Base-by-base conservation (phyloP, 106 monocot species). In the Posidonia australis region DNA sequence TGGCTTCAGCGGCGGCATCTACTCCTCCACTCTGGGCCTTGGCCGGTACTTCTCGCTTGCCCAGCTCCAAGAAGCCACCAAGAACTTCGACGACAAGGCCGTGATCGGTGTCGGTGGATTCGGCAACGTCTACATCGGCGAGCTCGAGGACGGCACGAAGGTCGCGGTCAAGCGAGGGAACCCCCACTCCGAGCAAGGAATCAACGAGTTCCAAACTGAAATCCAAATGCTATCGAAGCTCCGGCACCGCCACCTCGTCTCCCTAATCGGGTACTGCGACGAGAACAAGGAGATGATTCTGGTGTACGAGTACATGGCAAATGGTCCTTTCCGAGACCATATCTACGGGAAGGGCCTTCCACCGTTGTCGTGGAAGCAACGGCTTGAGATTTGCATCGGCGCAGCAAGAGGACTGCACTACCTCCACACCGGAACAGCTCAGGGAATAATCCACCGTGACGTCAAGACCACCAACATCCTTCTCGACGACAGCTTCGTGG, bases 41-140 rank as follows among this genome's bases (percentile, higher is more conserved):
- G 78, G 78, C 1, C 73, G 73, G 10, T 78, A 68, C 68, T 78
- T 78, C 78, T 67, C 78, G 13, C 44, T 78, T 26, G 14, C 68
- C 11, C 68, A 78, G 73, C 63, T 78, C 11, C 72, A 73, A 21
- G 73, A 67, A 5, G 78, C 78, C 20, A 78, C 78, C 29, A 63
- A 63, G 28, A 64, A 51, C 42, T 78, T 78, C 64, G 68, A 72
- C 64, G 55, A 73, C 49, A 73, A 73, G 21, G 67, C 66, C 3
- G 64, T 78, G 4, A 69, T 78, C 20, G 78, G 78, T 0, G 78
- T 78, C 10, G 78, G 78, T 9, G 78, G 78, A 16, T 78, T 78
- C 69, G 78, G 78, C 2, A 73, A 78, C 27, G 78, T 78, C n/a
- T 78, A 73, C 25, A 51, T 78, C 6, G 82, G 62, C 31, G 53